phyloP scores from a whole-genome alignment of 163 green algal genomes.

The Prototheca wickerhamii region DNA sequence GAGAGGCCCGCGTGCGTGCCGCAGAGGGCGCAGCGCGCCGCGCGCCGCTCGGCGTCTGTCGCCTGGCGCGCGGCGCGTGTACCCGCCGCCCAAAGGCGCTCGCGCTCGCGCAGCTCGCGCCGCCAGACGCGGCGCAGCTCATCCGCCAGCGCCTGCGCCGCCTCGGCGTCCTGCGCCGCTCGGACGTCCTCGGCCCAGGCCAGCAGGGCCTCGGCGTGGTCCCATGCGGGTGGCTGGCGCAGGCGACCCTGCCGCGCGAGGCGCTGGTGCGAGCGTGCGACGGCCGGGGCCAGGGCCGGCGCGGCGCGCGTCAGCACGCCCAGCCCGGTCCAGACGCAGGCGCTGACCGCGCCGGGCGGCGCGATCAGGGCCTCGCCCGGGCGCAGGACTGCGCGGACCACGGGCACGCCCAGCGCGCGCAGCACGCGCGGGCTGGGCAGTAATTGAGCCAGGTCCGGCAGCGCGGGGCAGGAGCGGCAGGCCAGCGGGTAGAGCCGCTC shows the following conservation, averaged over 20 bases:
- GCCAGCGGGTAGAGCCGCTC: constrained; percentile 7
- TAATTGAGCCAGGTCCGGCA: constrained; percentile 62
- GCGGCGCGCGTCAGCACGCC: background rate
- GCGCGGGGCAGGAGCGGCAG: constrained; percentile 53
- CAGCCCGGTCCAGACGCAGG: constrained; percentile 39
- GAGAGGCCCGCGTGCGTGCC: constrained; percentile 47
- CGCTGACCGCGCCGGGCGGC: constrained; percentile 68
- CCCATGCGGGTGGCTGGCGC: background rate
- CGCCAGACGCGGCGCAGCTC: background rate
- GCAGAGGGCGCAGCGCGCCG: background rate
- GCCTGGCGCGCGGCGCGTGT: background rate
- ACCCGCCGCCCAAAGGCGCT: background rate
- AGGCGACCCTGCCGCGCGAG: background rate
- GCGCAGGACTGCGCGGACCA: constrained; percentile 46
- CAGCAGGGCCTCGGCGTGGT: background rate
- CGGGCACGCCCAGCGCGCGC: constrained; percentile 36
- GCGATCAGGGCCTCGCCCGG: constrained; percentile 70
- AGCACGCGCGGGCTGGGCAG: constrained; percentile 54
- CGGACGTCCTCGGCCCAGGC: no score
- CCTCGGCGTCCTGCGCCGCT: no score
- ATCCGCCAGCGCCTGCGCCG: background rate
- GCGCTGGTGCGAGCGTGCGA: no score
- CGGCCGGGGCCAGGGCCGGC: background rate
- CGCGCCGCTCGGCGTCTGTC: constrained; percentile 37
- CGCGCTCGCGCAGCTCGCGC: background rate